These are phyloP conservation scores for Xylaria intraflava DNA, from an alignment of 495 filamentous ascomycete species.

Conservation along the genomic window DNA sequence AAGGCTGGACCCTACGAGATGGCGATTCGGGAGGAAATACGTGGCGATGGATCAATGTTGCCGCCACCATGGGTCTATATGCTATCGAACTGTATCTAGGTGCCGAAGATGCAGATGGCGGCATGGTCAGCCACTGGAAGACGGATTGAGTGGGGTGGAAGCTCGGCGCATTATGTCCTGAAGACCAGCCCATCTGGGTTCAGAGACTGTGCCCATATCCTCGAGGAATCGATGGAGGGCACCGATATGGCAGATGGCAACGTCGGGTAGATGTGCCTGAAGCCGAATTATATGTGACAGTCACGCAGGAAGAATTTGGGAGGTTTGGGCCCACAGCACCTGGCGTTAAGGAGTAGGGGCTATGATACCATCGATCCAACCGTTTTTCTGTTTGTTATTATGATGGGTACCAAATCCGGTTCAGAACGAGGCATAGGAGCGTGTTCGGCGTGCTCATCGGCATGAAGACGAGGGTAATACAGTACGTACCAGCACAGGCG, in stretches of 20 bases:
- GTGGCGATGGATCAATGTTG: constrained; percentile 90
- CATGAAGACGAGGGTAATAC: not conserved
- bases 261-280: not conserved
- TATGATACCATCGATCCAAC: constrained; percentile 31
- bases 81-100: constrained; percentile 81
- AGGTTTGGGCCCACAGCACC: constrained; percentile 30
- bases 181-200: not conserved
- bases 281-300: constrained; percentile 17
- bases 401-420: constrained; percentile 3
- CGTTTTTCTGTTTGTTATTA: constrained; percentile 23
- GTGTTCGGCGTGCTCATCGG: not conserved
- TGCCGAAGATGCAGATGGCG: constrained; percentile 64
- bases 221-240: not conserved
- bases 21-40: constrained; percentile 74
- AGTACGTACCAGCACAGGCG: constrained; percentile 11
- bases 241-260: not conserved
- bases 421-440: constrained; percentile 1
- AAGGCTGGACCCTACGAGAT: constrained; percentile 80
- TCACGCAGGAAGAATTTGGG: constrained; percentile 21
- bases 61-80: constrained; percentile 80
- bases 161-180: not conserved
- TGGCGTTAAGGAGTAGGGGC: constrained; percentile 29
- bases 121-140: constrained; percentile 81
- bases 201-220: not conserved
- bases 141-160: constrained; percentile 55